Evolutionary conservation across 139 green algal species (phyloP), one percentile per base, ranked within the genome.

Genomic region (Chlamydomonas schloesseri): DNA sequence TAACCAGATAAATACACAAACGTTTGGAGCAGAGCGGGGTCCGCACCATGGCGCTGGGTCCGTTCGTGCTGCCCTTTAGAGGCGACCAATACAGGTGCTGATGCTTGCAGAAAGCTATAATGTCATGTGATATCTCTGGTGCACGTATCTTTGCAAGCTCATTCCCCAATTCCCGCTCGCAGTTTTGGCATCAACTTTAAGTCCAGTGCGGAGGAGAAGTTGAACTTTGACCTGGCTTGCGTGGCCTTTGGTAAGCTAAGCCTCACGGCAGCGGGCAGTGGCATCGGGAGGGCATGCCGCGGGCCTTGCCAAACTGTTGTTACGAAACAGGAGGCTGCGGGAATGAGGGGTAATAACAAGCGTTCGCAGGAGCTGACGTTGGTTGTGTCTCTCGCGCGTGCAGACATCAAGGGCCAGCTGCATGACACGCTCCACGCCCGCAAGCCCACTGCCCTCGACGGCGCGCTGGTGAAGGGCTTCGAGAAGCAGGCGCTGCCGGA

Each of bases 31-130:
- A 69, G n/a, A n/a, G n/a, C n/a, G n/a, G n/a, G n/a, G n/a, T n/a
- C 31, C 6, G 2, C 36, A 57, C 47, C 57, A 86, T 86, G 80
- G 6, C 80, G 67, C 80, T 86, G 1, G 64, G 82, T 46, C 85
- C 85, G 20, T 72, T 92, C 15, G 86, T 89, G 3, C 71, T 92
- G 24, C 89, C 86, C 13, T 92, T 92, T 57, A 76, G 89, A 29
- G 89, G 89, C 29, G 86, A 92, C 29, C 89, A 92, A 68, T 90
- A 90, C 77, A 92, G 89, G 89, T 89, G 33, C 2, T 21, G 21
- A 53, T 46, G 18, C 36, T 76, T 71, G 47, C 42, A 50, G 5
- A 26, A 4, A 23, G 62, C 33, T 13, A n/a, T 28, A n/a, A n/a
- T n/a, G n/a, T n/a, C n/a, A n/a, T n/a, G n/a, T n/a, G n/a, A n/a